phyloP scores from a whole-genome alignment of 2,329 filamentous ascomycete genomes.

The Cladorrhinum sp. region DNA sequence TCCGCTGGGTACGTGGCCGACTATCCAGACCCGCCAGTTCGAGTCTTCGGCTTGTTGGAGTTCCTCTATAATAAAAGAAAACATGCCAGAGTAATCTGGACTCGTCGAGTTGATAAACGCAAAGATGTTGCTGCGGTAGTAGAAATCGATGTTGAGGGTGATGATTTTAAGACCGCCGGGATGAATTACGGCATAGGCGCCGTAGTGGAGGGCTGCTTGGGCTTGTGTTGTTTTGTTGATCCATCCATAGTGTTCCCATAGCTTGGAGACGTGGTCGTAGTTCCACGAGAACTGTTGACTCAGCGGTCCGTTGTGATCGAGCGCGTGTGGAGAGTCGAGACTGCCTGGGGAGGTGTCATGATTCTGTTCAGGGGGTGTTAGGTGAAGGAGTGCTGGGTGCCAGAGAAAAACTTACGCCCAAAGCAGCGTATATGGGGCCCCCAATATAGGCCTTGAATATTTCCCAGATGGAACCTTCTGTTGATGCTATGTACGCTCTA shows the following conservation, averaged over 20 bases:
- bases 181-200: constrained; percentile 53
- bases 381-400: neutral
- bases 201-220: constrained; percentile 52
- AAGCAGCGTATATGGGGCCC: constrained; percentile 52
- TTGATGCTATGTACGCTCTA: constrained; percentile 44
- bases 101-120: constrained; percentile 38
- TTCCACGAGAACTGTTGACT: constrained; percentile 58
- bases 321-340: constrained; percentile 49
- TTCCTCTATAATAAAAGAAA: constrained; percentile 42
- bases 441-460: constrained; percentile 56
- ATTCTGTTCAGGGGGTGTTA: constrained; percentile 34
- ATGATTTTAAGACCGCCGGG: constrained; percentile 48
- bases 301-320: constrained; percentile 46
- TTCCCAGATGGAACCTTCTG: constrained; percentile 38
- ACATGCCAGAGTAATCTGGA: constrained; percentile 40
- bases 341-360: constrained; percentile 54
- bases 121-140: constrained; percentile 45
- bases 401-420: constrained; percentile 37
- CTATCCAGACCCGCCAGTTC: constrained; percentile 41
- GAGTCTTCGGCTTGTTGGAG: constrained; percentile 41
- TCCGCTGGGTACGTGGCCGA: constrained; percentile 49
- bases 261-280: constrained; percentile 51
- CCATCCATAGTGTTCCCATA: constrained; percentile 57
- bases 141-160: constrained; percentile 46
- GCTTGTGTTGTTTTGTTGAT: constrained; percentile 43